Evolutionary conservation across 371 early-diverging fungal genomes (phyloP), one percentile per base, ranked within the genome.

Genomic region (Syncephalis fuscata): DNA sequence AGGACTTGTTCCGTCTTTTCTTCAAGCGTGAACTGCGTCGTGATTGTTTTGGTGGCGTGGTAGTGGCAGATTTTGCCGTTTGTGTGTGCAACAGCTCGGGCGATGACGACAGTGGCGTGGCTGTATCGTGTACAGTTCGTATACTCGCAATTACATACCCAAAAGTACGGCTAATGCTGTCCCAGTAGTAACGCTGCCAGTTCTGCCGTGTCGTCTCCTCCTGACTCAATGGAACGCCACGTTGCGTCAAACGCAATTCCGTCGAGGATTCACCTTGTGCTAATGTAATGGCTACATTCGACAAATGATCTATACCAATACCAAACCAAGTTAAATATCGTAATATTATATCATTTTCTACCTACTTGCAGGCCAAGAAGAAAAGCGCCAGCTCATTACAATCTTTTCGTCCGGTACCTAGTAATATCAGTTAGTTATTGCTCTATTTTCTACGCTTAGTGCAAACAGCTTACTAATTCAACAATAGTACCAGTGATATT

Each of bases 131-230:
- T 32, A 32, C 11, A 32, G 11, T 32, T 32, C 32, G 32, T 32
- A 32, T 32, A 32, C 32, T 32, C 4, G 32, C 32, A 32, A 32
- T 32, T 32, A 32, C 32, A 32, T 32, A 85, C 70, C 95, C 95
- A 70, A 92, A 92, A 23, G 86, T 68, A 49, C 70, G 73, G 65
- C 92, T 92, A 63, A 95, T 95, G 44, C 85, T 70, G 65, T 82
- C 77, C 85, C 88, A 93, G 73, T 92, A 95, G 63, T 88, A 92
- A 44, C 73, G 74, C 37, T 70, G 68, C 96, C 96, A 95, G 69
- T 95, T 92, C 32, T 63, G 67, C 54, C 70, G 70, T 9, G 85
- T 85, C 25, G 73, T 64, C 9, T 88, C 90, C 64, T 82, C 80
- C 61, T 92, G 86, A 32, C 85, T 87, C 49, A 88, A 56, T 8